Evolutionary conservation across 2,329 filamentous ascomycete genomes (phyloP).

Genomic region (Phialemoniopsis sp.): DNA sequence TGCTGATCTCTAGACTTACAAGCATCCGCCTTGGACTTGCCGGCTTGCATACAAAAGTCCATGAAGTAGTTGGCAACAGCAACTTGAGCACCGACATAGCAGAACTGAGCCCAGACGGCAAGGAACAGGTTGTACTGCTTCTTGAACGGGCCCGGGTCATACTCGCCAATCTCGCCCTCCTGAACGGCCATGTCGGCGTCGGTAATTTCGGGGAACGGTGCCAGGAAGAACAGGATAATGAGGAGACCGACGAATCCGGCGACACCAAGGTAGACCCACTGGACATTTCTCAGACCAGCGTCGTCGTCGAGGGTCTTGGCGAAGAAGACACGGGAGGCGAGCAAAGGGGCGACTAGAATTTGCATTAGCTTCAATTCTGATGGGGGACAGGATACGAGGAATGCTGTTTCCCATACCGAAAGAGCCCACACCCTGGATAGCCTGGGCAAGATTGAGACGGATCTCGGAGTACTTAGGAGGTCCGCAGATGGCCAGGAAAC

Average conservation of each 20-base stretch:
- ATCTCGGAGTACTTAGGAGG: slow-evolving; percentile 56
- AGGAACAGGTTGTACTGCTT: slow-evolving; percentile 60
- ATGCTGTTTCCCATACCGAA: slow-evolving; percentile 23
- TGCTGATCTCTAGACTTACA: slow-evolving; percentile 10
- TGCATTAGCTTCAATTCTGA: too few species aligned
- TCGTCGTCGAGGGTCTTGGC: slow-evolving; percentile 42
- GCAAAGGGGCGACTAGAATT: slow-evolving; percentile 43
- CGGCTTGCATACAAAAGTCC: slow-evolving; percentile 35
- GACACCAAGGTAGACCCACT: slow-evolving; percentile 62
- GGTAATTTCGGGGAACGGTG: slow-evolving; percentile 46
- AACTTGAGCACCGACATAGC: slow-evolving; percentile 57
- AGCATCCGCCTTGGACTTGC: slow-evolving; percentile 9
- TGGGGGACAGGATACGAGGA: too few species aligned
- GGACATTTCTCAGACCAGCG: slow-evolving; percentile 52
- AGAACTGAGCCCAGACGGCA: slow-evolving; percentile 58
- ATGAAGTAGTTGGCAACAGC: slow-evolving; percentile 52
- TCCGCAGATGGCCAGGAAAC: slow-evolving; percentile 45
- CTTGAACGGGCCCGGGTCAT: slow-evolving; percentile 43
- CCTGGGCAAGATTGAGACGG: slow-evolving; percentile 54
- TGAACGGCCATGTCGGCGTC: slow-evolving; percentile 58
- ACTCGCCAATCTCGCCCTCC: slow-evolving; percentile 32
- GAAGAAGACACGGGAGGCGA: slow-evolving; percentile 60
- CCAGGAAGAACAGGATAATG: slow-evolving; percentile 54
- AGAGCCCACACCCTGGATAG: slow-evolving; percentile 54
- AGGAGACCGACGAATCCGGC: slow-evolving; percentile 55